Evolutionary conservation across 2,329 filamentous ascomycete genomes (phyloP).

Genomic region (Beauveria sp.): DNA sequence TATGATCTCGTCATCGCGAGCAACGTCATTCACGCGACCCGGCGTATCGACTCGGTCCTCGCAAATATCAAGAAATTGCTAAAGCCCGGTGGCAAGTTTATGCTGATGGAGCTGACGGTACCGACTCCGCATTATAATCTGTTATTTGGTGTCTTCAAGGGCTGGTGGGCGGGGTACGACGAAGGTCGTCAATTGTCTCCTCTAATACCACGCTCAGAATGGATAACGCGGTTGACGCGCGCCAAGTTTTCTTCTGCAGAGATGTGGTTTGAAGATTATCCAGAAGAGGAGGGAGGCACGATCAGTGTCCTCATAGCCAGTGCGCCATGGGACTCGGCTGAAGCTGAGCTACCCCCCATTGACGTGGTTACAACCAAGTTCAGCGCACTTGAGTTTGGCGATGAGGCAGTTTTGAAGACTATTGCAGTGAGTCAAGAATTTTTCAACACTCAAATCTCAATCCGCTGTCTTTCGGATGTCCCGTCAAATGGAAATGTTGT

Average conservation of each 20-base stretch:
- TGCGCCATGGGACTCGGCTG: neutral
- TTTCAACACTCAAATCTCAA: neutral
- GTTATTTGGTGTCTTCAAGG: slow-evolving; percentile 26
- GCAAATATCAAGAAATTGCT: slow-evolving; percentile 24
- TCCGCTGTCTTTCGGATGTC: neutral
- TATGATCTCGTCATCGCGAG: slow-evolving; percentile 35
- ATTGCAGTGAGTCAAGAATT: neutral
- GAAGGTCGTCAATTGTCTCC: slow-evolving; percentile 15
- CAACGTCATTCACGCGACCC: slow-evolving; percentile 32
- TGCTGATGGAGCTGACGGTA: slow-evolving; percentile 32
- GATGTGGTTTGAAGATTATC: neutral
- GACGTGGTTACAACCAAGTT: neutral
- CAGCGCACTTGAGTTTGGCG: neutral
- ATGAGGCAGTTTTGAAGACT: neutral
- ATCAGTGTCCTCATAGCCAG: neutral
- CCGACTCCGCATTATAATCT: slow-evolving; percentile 16
- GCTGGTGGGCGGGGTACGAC: slow-evolving; percentile 31
- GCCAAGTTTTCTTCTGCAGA: slow-evolving; percentile 1
- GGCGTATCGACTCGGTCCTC: neutral
- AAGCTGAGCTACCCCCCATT: neutral
- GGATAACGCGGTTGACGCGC: neutral
- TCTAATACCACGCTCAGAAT: slow-evolving; percentile 7
- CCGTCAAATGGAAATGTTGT: neutral
- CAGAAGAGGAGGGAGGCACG: neutral
- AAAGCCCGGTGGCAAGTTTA: slow-evolving; percentile 36